Percentiles rank a stretch among this genome's conserved stretches.
These are phyloP conservation scores for Phytomonas francai DNA, from an alignment of 208 protist genomes.

Conservation along the genomic window DNA sequence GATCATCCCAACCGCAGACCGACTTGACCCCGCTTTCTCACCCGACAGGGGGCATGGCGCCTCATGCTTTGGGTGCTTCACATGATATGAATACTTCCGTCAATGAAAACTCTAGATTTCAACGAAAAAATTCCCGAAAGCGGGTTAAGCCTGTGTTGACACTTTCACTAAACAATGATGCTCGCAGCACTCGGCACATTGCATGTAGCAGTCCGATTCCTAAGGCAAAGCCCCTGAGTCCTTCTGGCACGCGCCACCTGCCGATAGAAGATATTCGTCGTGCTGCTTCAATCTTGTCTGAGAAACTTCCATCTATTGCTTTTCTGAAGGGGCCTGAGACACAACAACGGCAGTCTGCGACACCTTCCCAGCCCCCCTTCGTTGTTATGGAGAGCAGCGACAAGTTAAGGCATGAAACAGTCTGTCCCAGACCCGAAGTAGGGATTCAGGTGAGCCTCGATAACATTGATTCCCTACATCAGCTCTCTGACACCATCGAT, in stretches of 20 bases:
- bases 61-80: neutral
- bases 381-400: neutral
- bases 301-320: neutral
- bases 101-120: neutral
- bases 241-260: slow-evolving; percentile 26
- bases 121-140: neutral
- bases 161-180: neutral
- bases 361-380: neutral
- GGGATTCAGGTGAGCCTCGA: neutral
- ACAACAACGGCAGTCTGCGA: neutral
- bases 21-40: neutral
- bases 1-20: neutral
- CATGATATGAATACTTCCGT: neutral
- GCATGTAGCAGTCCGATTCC: slow-evolving; percentile 17
- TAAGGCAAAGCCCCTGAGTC: slow-evolving; percentile 77
- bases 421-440: neutral
- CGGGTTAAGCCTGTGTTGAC: neutral
- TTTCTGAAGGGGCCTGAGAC: neutral
- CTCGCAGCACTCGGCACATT: neutral
- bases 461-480: slow-evolving; percentile 6
- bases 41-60: neutral
- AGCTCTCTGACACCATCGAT: slow-evolving; percentile 38
- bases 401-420: neutral
- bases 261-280: slow-evolving; percentile 71
- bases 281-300: slow-evolving; percentile 30